These are phyloP conservation scores for Ensete glaucum DNA, from an alignment of 176 grass and related monocot species.

Conservation along the genomic window DNA sequence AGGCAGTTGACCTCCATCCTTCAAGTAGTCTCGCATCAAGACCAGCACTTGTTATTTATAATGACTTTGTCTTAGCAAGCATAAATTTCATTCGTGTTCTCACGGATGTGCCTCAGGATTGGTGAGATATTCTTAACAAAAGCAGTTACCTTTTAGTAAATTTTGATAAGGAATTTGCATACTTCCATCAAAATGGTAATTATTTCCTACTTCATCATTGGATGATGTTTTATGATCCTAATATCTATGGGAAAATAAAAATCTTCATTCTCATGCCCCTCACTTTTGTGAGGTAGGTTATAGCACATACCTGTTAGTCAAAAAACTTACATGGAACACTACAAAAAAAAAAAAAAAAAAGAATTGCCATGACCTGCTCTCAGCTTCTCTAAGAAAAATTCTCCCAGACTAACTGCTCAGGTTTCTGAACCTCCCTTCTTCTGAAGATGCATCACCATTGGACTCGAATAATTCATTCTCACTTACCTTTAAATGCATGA, in stretches of 20 bases:
- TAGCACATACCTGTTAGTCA: not conserved
- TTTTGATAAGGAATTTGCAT: not conserved
- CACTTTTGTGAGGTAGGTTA: not conserved
- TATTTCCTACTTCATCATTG: not conserved
- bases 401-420: no score
- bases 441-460: no score
- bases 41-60: constrained; percentile 15
- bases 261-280: not conserved
- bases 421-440: no score
- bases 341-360: no score
- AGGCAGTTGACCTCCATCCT: constrained; percentile 25
- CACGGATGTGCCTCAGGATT: constrained; percentile 8
- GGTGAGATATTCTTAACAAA: not conserved
- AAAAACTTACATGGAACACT: not conserved
- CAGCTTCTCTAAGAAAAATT: no score
- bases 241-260: not conserved
- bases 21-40: constrained; percentile 3
- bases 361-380: no score
- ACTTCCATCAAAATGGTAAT: not conserved
- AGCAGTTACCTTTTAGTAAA: not conserved
- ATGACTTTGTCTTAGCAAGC: constrained; percentile 19
- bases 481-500: no score
- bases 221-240: not conserved
- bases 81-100: constrained; percentile 13
- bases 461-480: no score